Conservation (phyloP, 805 yeast genomes). For the Hanseniaspora thailandica region DNA sequence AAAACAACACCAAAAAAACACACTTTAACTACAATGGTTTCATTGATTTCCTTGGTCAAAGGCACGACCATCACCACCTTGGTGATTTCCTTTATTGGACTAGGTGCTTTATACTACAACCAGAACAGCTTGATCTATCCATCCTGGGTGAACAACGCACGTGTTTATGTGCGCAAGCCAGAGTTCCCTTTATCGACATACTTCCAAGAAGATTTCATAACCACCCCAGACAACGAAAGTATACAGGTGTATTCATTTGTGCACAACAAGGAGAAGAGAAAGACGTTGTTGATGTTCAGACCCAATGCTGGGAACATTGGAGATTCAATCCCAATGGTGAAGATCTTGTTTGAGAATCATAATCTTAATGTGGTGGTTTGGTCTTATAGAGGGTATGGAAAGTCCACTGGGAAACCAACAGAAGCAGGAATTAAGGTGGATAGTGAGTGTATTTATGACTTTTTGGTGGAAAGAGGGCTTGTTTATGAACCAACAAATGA, state of each 20-base stretch:
- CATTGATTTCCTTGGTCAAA: constrained; percentile 19
- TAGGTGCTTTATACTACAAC: constrained; percentile 45
- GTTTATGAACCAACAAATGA: constrained; percentile 25
- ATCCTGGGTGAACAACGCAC: constrained; percentile 63
- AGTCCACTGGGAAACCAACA: constrained; percentile 59
- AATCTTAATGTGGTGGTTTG: constrained; percentile 70
- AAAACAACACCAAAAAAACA: not conserved
- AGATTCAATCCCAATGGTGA: constrained; percentile 70
- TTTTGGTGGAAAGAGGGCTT: constrained; percentile 42
- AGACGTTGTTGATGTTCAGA: constrained; percentile 60
- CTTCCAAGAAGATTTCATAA: constrained; percentile 48
- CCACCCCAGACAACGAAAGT: constrained; percentile 58
- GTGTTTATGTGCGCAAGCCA: constrained; percentile 63
- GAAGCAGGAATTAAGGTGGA: constrained; percentile 75
- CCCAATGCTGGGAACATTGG: constrained; percentile 98
- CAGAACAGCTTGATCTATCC: constrained; percentile 75
- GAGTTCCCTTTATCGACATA: constrained; percentile 27
- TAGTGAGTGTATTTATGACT: constrained; percentile 59
- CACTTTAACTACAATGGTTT: not conserved
- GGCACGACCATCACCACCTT: constrained; percentile 36
- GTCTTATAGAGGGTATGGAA: constrained; percentile 86
- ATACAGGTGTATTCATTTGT: constrained; percentile 48
- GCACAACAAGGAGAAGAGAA: constrained; percentile 15
- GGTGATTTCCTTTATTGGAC: constrained; percentile 34
- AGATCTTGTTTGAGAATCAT: constrained; percentile 48